These are phyloP conservation scores for Melampsora americana DNA, from an alignment of 1,284 basidiomycete genomes.

Conservation along the genomic window DNA sequence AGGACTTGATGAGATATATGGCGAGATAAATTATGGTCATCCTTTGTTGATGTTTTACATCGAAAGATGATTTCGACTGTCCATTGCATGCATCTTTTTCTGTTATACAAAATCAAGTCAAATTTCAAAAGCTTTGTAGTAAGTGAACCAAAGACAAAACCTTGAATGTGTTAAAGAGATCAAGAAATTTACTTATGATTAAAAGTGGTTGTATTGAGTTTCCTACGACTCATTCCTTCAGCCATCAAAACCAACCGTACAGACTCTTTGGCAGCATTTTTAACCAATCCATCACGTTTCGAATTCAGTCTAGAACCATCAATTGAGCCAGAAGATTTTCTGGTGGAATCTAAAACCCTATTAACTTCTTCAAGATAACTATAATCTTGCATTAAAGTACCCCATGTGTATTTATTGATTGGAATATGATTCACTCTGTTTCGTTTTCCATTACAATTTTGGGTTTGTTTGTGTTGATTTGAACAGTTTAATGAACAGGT, in stretches of 20 bases:
- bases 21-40: neutral
- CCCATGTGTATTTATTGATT: conserved; percentile 40
- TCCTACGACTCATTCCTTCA: conserved; percentile 30
- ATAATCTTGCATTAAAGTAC: conserved; percentile 40
- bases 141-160: neutral
- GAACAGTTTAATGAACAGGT: conserved; percentile 38
- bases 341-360: conserved; percentile 1
- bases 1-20: conserved; percentile 29
- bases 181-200: conserved; percentile 32
- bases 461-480: conserved; percentile 13
- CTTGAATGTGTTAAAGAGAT: neutral
- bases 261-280: conserved; percentile 17
- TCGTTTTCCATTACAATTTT: conserved; percentile 32
- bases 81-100: conserved; percentile 28
- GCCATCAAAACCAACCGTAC: conserved; percentile 24
- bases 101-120: conserved; percentile 2
- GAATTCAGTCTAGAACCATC: neutral
- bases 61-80: conserved; percentile 32
- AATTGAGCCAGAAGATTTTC: neutral
- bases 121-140: neutral
- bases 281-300: conserved; percentile 8
- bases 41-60: neutral
- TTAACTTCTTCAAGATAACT: conserved; percentile 39
- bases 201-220: conserved; percentile 21
- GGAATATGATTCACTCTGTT: conserved; percentile 22